These are phyloP conservation scores for Botrytis squamosa DNA, from an alignment of 2,329 filamentous ascomycete species.

Conservation along the genomic window DNA sequence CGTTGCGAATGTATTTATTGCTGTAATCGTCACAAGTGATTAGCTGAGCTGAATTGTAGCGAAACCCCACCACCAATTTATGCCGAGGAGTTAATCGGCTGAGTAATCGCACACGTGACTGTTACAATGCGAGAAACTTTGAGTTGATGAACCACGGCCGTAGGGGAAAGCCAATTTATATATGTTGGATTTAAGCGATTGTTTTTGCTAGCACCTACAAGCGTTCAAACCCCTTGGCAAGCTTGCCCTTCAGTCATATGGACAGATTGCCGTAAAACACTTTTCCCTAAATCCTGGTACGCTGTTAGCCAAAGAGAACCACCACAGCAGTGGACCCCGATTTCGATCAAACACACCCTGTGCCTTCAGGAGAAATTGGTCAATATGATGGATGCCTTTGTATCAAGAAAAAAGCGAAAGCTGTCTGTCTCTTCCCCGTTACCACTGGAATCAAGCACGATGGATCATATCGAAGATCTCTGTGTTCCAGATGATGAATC, in stretches of 20 bases:
- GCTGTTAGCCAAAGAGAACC: background rate
- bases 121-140: accelerated
- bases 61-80: background rate
- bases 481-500: constrained; percentile 57
- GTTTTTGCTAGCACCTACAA: background rate
- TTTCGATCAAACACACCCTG: background rate
- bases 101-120: background rate
- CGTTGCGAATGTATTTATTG: background rate
- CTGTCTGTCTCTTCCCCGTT: constrained; percentile 29
- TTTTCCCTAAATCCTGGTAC: background rate
- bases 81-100: background rate
- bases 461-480: constrained; percentile 32
- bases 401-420: constrained; percentile 55
- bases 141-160: background rate
- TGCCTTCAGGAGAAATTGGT: background rate
- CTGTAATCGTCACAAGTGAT: background rate
- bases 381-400: constrained; percentile 56
- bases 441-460: background rate
- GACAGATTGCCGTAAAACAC: background rate
- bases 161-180: background rate
- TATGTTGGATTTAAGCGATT: background rate
- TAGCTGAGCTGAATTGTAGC: background rate
- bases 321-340: background rate
- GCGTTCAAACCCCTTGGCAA: background rate
- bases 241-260: background rate